Evolutionary conservation across 495 filamentous ascomycete species (phyloP), one percentile per base, ranked within the genome.

Genomic region (Penicillium pulvis): DNA sequence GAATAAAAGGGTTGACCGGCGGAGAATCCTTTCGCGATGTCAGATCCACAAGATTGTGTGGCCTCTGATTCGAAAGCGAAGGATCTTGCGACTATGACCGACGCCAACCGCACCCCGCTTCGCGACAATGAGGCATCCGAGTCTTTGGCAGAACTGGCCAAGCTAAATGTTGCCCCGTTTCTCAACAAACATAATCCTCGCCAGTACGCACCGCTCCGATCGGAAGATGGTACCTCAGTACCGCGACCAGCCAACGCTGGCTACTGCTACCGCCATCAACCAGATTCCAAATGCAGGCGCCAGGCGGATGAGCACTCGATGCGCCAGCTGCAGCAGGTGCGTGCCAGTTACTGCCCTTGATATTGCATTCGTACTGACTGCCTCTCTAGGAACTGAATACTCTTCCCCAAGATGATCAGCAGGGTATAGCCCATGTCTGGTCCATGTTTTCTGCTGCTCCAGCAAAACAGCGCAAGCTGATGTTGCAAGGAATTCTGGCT

Each of bases 401-500:
- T 30, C 83, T 97, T 10, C 86, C 92, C 10, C 82, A 88, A 49
- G 83, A 83, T 47, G 93, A 96, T 63, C 92, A 95, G 70, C 92
- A 97, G 75, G 92, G 88, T 57, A 97, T 99, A 59, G 87, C 91
- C 10, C 93, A 97, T 70, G 76, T 97, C 47, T 99, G 94, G 94
- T 96, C 93, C 0, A 76, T 98, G 23, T 99, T 98, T 77, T 97
- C 94, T 8, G 95, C 94, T 23, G 92, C 95, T 4, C 95, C 94
- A 2, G 81, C 90, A 2, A 96, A 95, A 62, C 93, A 97, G 53
- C 87, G 95, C 58, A 91, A 93, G 63, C 81, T 99, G 55, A 97
- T 99, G 88, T 80, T 99, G 12, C 90, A 93, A 67, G 94, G 94
- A 43, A 92, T 99, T 65, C 85, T 99, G 53, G 85, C 92, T 3